Evolutionary conservation across 768 basidiomycete genomes (phyloP).

Genomic region (Calocybe cyanea): DNA sequence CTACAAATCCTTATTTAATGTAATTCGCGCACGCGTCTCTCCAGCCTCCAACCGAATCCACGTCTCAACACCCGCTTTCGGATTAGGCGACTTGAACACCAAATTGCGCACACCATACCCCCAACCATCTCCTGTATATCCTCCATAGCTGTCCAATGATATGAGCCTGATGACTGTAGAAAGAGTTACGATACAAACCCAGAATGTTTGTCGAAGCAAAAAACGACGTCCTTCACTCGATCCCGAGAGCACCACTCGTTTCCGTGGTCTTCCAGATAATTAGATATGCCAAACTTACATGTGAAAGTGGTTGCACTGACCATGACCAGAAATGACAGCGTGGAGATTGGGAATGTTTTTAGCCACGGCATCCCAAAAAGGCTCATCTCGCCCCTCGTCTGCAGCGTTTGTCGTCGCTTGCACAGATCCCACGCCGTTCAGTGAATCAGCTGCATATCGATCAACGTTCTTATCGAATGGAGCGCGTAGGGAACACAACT

Average conservation of each 20-base stretch:
- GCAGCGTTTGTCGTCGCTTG: conserved; percentile 45
- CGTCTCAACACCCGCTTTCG: conserved; percentile 45
- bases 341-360: conserved; percentile 59
- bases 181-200: conserved; percentile 38
- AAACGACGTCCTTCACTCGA: conserved; percentile 54
- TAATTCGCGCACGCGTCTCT: conserved; percentile 49
- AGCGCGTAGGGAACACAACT: neutral
- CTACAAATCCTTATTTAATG: conserved; percentile 39
- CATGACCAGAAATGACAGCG: conserved; percentile 69
- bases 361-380: conserved; percentile 63
- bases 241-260: conserved; percentile 79
- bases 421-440: conserved; percentile 51
- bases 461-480: neutral
- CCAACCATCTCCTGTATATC: conserved; percentile 52
- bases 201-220: conserved; percentile 78
- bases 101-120: conserved; percentile 65
- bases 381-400: conserved; percentile 42
- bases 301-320: conserved; percentile 27
- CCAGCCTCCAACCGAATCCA: conserved; percentile 67
- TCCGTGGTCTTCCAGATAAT: conserved; percentile 55
- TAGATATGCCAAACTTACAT: neutral
- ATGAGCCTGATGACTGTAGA: neutral
- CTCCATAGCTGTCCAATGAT: conserved; percentile 55
- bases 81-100: conserved; percentile 48
- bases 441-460: conserved; percentile 40